Conservation (phyloP, 2,329 filamentous ascomycete genomes). For the Diaporthe vaccinii region DNA sequence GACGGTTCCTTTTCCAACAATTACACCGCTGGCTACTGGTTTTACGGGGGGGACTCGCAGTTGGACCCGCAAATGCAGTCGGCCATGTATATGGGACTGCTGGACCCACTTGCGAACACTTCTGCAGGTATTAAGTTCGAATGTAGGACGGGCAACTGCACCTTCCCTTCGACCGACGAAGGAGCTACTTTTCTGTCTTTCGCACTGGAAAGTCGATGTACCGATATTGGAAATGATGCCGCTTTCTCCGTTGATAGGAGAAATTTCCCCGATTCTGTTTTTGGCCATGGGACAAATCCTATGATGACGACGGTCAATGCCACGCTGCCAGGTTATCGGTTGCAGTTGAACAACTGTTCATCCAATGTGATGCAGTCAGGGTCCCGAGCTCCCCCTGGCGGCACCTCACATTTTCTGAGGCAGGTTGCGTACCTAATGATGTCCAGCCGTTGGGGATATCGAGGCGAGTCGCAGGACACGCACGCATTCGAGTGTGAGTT, state of each 20-base stretch:
- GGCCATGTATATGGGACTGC: neutral
- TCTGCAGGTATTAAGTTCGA: neutral
- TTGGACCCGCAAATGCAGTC: slow-evolving; percentile 4
- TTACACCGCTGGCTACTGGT: neutral
- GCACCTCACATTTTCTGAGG: neutral
- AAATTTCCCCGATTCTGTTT: neutral
- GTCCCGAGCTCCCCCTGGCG: neutral
- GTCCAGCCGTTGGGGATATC: neutral
- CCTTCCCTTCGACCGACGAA: neutral
- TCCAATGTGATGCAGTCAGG: neutral
- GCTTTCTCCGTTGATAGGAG: fast-evolving
- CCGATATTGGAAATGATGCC: neutral
- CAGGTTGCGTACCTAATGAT: neutral
- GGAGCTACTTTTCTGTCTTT: neutral
- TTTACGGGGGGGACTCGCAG: neutral
- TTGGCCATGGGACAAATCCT: too few species aligned
- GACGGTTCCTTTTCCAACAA: neutral
- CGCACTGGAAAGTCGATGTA: neutral
- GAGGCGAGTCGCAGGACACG: neutral
- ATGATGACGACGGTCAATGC: neutral
- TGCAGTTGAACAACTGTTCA: neutral
- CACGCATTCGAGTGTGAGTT: neutral
- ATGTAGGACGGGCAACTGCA: slow-evolving; percentile 13
- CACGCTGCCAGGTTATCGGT: neutral
- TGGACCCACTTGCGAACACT: neutral